These are phyloP conservation scores for Tetratostichococcus sp. DNA, from an alignment of 139 green algal genomes.

Conservation along the genomic window DNA sequence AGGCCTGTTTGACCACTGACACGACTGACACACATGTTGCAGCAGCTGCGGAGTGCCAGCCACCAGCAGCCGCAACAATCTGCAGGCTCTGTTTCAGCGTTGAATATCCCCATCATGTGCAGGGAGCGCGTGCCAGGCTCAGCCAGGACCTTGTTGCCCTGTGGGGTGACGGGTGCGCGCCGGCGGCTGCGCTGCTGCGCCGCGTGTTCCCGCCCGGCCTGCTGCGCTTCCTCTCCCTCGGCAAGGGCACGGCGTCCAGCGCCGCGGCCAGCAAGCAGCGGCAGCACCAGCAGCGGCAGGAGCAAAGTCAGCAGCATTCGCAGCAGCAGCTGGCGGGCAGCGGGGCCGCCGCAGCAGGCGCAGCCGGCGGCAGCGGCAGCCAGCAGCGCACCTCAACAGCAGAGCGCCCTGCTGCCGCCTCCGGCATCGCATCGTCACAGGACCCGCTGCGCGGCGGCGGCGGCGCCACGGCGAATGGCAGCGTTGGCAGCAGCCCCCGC, in stretches of 20 bases:
- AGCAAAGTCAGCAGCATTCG: no score
- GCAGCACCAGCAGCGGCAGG: background rate
- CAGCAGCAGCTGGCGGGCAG: slow-evolving; percentile 1
- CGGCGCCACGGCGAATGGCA: background rate
- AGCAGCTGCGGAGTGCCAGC: no score
- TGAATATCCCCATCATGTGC: no score
- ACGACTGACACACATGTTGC: no score
- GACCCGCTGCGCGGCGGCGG: background rate
- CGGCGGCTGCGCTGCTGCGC: slow-evolving; percentile 66
- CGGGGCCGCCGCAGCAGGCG: background rate
- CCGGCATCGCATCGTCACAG: no score
- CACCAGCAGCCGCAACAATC: no score
- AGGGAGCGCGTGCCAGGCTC: slow-evolving; percentile 16
- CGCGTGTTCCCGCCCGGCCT: slow-evolving; percentile 70
- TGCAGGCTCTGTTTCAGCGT: no score
- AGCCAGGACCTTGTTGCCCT: slow-evolving; percentile 71
- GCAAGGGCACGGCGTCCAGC: background rate
- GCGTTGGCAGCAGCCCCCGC: background rate
- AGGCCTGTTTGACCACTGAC: no score
- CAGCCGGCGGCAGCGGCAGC: background rate
- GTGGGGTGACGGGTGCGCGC: slow-evolving; percentile 73
- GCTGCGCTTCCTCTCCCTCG: slow-evolving; percentile 58
- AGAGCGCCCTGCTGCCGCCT: no score
- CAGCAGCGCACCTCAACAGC: no score
- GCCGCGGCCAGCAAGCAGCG: background rate